Evolutionary conservation across 2,329 filamentous ascomycete species (phyloP), one percentile per base, ranked within the genome.

Genomic region (Beauveria sp.): DNA sequence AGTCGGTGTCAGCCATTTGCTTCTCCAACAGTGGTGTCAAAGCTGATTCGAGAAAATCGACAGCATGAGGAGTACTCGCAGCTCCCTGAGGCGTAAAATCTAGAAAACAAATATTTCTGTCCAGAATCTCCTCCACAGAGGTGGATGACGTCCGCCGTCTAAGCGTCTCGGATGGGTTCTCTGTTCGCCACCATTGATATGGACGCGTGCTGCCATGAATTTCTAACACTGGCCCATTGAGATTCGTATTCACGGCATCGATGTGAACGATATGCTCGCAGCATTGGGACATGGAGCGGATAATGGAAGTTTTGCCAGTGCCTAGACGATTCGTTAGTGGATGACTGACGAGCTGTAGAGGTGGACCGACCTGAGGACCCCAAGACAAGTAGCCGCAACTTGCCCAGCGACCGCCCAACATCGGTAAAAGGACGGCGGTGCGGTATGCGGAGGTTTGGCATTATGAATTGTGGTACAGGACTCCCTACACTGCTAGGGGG

Each of bases 231-330:
- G 62, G 57, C 62, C 63, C 62, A 8, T 63, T 54, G 34, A 65
- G 45, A 56, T 66, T 65, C 1, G 75, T 72, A 2, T 76, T 72
- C 53, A 86, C 76, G 3, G 88, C 82, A 70, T 98, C 93, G 58
- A 96, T 86, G 71, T 99, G 93, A 2, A 98, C 93, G 64, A 99
- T 96, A 70, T 98, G 91, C 69, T 93, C 86, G 72, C 91, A 96
- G 3, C 79, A 81, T 70, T 96, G 91, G 18, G 96, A 86, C 51
- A 99, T 90, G 2, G 91, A 90, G 70, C 89, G 90, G 67, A 98
- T 89, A 55, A 98, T 82, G 3, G 90, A 93, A 1, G 92, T 93
- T 76, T 98, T 98, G 42, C 95, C 95, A 52, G 89, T 82, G 30
- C 88, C 91, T 93, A 63, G 43, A n/a, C 12, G 14, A 12, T 61